A percentile compares a stretch with the other conserved stretches of the same genome.
Conservation (phyloP, 2,329 filamentous ascomycete species). For the Diaporthe ilicicola region DNA sequence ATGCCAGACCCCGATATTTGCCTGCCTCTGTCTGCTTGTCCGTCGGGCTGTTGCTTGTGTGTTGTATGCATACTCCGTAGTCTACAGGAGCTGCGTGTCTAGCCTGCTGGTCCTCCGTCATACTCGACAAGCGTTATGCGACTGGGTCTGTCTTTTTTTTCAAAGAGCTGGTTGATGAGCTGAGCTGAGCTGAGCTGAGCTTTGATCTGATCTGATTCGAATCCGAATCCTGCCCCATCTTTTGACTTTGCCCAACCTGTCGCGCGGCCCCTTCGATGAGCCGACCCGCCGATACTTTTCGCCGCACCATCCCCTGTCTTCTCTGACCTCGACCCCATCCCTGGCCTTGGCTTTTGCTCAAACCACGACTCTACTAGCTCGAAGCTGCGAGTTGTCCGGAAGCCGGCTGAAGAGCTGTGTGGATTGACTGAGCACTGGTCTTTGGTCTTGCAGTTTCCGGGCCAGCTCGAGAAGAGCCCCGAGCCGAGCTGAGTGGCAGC, state of each 20-base stretch:
- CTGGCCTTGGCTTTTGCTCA: neutral
- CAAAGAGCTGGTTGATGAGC: neutral
- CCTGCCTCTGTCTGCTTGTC: neutral
- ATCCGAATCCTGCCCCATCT: neutral
- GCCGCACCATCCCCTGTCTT: neutral
- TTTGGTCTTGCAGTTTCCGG: neutral
- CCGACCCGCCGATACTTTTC: slow-evolving; percentile 6
- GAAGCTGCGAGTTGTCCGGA: neutral
- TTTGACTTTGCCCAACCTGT: neutral
- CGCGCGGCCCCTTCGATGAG: neutral
- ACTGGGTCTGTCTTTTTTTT: neutral
- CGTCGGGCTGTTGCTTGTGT: neutral
- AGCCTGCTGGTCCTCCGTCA: neutral
- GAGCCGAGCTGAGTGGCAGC: neutral
- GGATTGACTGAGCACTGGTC: neutral
- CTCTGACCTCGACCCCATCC: slow-evolving; percentile 4
- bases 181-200: no score
- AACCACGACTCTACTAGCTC: neutral
- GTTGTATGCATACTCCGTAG: no score
- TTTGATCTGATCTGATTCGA: neutral
- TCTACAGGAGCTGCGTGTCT: neutral
- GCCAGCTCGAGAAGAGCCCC: neutral
- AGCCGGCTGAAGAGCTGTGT: neutral
- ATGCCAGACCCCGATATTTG: neutral
- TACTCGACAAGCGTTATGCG: neutral